Percentiles rank a stretch among this genome's conserved stretches.
These are phyloP conservation scores for Zancudomyces culisetae DNA, from an alignment of 371 early-diverging fungal genomes.

Conservation along the genomic window DNA sequence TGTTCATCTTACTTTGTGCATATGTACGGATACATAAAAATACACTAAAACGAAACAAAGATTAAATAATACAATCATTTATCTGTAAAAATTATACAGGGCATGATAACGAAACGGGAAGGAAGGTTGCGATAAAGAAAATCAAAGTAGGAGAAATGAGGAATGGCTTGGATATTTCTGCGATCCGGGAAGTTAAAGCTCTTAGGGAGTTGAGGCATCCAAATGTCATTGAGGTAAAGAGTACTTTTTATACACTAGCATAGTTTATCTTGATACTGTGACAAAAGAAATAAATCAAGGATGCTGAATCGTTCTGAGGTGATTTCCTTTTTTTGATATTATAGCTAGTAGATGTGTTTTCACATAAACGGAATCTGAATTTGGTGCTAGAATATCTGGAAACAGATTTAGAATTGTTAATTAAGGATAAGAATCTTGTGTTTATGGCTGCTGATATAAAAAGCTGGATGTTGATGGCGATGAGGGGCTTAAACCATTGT, in stretches of 20 bases:
- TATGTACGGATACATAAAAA: background rate
- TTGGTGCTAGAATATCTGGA: slow-evolving; percentile 92
- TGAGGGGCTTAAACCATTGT: slow-evolving; percentile 83
- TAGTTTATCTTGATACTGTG: background rate
- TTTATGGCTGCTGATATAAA: slow-evolving; percentile 97
- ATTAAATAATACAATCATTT: too few species aligned
- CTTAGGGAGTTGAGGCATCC: slow-evolving; percentile 85
- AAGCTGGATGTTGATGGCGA: slow-evolving; percentile 95
- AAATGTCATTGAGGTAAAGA: slow-evolving; percentile 52
- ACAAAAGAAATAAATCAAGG: too few species aligned
- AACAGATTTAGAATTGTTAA: slow-evolving; percentile 91
- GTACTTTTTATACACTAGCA: background rate
- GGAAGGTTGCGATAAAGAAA: slow-evolving; percentile 83
- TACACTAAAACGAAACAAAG: background rate
- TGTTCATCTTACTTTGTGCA: slow-evolving; percentile 8
- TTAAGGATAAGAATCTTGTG: slow-evolving; percentile 81
- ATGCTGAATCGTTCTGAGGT: too few species aligned
- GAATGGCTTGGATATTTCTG: slow-evolving; percentile 83
- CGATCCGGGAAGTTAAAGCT: slow-evolving; percentile 93
- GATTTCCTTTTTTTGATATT: too few species aligned
- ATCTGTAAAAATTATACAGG: too few species aligned
- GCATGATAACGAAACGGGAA: slow-evolving; percentile 29
- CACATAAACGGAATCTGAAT: slow-evolving; percentile 80
- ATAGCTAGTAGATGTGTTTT: slow-evolving; percentile 79
- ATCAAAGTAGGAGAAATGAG: slow-evolving; percentile 78